phyloP scores from a whole-genome alignment of 139 green algal species.

The Coelastrella sp. region DNA sequence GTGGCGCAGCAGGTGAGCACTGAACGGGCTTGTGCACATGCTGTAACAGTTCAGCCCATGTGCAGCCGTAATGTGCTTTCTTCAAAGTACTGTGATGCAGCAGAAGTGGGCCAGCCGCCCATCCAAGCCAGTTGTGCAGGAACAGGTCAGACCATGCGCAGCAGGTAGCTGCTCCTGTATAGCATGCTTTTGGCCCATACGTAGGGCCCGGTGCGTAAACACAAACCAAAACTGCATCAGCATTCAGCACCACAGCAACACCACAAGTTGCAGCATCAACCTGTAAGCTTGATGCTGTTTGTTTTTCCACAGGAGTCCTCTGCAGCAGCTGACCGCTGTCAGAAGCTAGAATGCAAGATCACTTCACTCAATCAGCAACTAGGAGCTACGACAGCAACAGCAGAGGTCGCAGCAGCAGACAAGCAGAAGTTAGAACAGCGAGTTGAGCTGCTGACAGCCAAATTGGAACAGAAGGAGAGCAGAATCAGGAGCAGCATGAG shows the following conservation, averaged over 20 bases:
- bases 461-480: conserved; percentile 3
- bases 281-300: not conserved
- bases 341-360: not conserved
- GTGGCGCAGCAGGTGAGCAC: conserved; percentile 19
- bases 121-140: too few species aligned
- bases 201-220: too few species aligned
- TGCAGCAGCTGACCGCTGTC: not conserved
- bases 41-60: too few species aligned
- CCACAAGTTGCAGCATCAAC: not conserved
- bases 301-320: not conserved
- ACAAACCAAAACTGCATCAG: too few species aligned
- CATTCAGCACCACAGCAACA: too few species aligned
- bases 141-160: too few species aligned
- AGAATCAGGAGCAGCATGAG: conserved; percentile 14
- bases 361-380: not conserved
- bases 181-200: too few species aligned
- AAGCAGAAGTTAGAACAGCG: not conserved
- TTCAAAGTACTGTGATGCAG: not conserved
- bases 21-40: not conserved
- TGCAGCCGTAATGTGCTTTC: not conserved
- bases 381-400: conserved; percentile 1
- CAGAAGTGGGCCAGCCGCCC: too few species aligned
- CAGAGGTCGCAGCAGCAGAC: not conserved
- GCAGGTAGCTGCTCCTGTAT: too few species aligned
- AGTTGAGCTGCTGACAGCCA: not conserved